Conservation (phyloP, 176 grass and related monocot species). For the Aegilops tauschii region DNA sequence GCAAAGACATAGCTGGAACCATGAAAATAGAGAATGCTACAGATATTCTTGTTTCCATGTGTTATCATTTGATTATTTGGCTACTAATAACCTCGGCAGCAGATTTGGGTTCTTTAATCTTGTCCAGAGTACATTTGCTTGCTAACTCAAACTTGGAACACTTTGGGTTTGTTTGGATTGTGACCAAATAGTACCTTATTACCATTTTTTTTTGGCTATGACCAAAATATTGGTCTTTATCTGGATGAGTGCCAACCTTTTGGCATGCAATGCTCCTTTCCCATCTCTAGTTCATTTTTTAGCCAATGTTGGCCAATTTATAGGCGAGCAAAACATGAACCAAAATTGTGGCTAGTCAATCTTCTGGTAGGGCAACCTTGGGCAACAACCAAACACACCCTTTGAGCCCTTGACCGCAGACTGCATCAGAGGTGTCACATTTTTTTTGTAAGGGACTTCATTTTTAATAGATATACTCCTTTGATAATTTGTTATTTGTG, state of each 20-base stretch:
- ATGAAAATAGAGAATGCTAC: neutral
- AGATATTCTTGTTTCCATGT: neutral
- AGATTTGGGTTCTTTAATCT: neutral
- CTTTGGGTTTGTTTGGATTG: no score
- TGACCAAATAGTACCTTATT: no score
- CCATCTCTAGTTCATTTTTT: no score
- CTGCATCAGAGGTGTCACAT: neutral
- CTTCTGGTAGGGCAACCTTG: no score
- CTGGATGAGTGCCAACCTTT: no score
- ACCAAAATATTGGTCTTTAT: no score
- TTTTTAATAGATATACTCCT: neutral
- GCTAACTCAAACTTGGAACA: neutral
- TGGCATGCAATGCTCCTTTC: no score
- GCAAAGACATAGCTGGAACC: neutral
- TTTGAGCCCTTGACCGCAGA: neutral
- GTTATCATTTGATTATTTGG: neutral
- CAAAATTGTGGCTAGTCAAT: no score
- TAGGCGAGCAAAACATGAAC: no score
- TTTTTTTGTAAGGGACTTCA: neutral
- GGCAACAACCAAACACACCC: no score
- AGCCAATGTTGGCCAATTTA: no score
- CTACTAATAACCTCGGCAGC: neutral
- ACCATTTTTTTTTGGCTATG: no score
- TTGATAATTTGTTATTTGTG: neutral
- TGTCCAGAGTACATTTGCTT: neutral